Evolutionary conservation across 345 rosid genomes (phyloP), one percentile per base, ranked within the genome.

Genomic region (Eucalyptus coolabah): DNA sequence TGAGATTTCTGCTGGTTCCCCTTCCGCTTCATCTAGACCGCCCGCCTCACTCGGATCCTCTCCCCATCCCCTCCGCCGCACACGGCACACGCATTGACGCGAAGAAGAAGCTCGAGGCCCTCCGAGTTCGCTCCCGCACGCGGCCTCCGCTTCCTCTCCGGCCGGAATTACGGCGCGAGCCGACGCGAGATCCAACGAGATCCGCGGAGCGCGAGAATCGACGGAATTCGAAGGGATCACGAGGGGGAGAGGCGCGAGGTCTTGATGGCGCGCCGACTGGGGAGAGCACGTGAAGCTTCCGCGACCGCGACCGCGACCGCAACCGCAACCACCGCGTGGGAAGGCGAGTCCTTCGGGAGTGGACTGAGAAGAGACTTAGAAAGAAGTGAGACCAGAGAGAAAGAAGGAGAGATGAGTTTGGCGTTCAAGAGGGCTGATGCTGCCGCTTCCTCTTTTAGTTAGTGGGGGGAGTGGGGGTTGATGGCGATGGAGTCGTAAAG

Each of bases 1-100:
- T 88, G 91, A 16, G 92, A 91, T 85, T 95, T 94, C 91, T 94
- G 95, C 92, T 91, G 96, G 54, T 90, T 89, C 88, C 69, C 90
- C 89, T 95, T 97, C 89, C 98, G 97, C 99, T 95, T 96, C 98
- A 95, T 96, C 51, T 92, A 86, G 47, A 87, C 69, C 53, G 47
- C 47, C 63, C 69, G 11, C 85, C 88, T 80, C 67, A 56, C 56
- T 92, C 91, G 90, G 82, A 12, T 50, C 50, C 67, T 63, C 54
- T n/a, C 51, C 88, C 89, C 50, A 80, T 49, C 87, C 83, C 13
- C 83, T 82, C 50, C 88, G 63, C 77, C 17, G 26, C 87, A 37
- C 24, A 5, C 37, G 0, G 3, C 53, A 26, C 49, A 10, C 77
- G 17, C 53, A 50, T 50, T 37, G 0, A 5, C 56, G 12, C 45